Evolutionary conservation across 257 asterid species (phyloP), one percentile per base, ranked within the genome.

Genomic region (Plantago elongata): DNA sequence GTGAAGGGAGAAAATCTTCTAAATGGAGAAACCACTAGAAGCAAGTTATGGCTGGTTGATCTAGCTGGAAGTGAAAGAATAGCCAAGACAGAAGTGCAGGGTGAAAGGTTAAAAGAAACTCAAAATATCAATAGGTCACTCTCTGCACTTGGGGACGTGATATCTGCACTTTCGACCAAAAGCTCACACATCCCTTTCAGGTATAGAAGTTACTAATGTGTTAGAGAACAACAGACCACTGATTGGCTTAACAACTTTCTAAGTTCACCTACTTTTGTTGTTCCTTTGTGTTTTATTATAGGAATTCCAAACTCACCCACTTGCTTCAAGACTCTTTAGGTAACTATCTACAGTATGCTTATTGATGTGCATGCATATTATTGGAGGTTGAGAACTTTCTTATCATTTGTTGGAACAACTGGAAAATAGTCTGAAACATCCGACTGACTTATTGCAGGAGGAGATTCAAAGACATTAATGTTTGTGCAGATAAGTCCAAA

Each of bases 251-350:
- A 7, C 11, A 43, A 15, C 57, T 57, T 38, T 67, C 71, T 74
- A 57, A 74, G 54, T 13, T 62, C n/a, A 15, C 11, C 5, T 7
- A 18, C 13, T 54, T 54, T 4, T 27, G 38, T 29, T 30, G 50
- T 62, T 22, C 57, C 30, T 45, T 43, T 67, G 29, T 52, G 30
- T 67, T 46, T 43, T 47, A 75, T 56, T 71, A 69, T 61, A 89
- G 99, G 91, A 89, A 93, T 77, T 93, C 99, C 43, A 93, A 87
- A 75, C 97, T 93, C 77, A 93, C 97, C 38, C 99, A 93, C 81
- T 75, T 93, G 85, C 99, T 93, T 71, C 99, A 89, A 78, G 97
- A 93, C 80, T 93, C 99, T 3, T 72, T 93, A 78, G 99, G 99
- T 92, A 84, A 57, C 45, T 12, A 34, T 54, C 58, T 34, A 7